Conservation (phyloP, 1,139 yeast genomes). For the Taphrina pruni region DNA sequence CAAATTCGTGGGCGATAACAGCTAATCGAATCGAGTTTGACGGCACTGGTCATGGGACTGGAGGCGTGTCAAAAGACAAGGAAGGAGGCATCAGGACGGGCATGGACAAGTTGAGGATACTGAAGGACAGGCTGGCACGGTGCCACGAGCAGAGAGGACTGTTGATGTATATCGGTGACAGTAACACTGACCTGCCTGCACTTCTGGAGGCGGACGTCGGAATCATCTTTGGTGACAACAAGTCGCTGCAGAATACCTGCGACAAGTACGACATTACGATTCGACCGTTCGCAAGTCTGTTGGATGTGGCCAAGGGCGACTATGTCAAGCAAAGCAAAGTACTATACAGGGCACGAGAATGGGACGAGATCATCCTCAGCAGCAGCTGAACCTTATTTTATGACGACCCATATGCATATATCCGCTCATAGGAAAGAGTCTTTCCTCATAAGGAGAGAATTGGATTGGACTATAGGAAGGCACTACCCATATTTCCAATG, state of each 20-base stretch:
- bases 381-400: background rate
- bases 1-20: slow-evolving; percentile 14
- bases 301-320: background rate
- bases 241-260: slow-evolving; percentile 15
- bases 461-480: no score
- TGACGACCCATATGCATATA: background rate
- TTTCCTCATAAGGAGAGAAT: no score
- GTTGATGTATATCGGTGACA: slow-evolving; percentile 37
- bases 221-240: slow-evolving; percentile 30
- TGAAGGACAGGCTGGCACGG: background rate
- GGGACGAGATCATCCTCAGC: slow-evolving; percentile 13
- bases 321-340: background rate
- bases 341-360: background rate
- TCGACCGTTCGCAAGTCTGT: background rate
- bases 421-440: background rate
- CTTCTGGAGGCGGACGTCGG: slow-evolving; percentile 39
- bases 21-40: slow-evolving; percentile 30
- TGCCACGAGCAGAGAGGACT: slow-evolving; percentile 13
- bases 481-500: no score
- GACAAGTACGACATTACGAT: slow-evolving; percentile 15
- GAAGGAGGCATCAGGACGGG: slow-evolving; percentile 32
- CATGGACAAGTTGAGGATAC: slow-evolving; percentile 24
- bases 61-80: slow-evolving; percentile 29
- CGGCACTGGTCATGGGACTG: slow-evolving; percentile 26
- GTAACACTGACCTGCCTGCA: slow-evolving; percentile 38